Evolutionary conservation across 2,329 filamentous ascomycete species (phyloP).

Genomic region (Ceratocystis variospora): DNA sequence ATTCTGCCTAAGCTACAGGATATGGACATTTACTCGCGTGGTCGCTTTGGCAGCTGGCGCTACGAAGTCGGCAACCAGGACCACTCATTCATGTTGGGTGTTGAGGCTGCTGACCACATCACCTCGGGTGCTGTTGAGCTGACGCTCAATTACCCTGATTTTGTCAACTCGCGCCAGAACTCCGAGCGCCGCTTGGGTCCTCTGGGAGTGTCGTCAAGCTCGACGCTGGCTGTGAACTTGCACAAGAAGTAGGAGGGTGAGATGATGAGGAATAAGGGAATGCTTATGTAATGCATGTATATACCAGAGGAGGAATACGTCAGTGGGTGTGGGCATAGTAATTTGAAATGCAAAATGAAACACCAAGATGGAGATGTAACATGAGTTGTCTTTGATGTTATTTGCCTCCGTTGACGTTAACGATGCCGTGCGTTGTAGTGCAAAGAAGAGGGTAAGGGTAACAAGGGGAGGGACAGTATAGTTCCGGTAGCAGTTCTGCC

Average conservation of each 20-base stretch:
- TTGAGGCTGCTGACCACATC: constrained; percentile 84
- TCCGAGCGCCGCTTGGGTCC: constrained; percentile 42
- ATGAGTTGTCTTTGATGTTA: too few species aligned
- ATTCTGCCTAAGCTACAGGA: constrained; percentile 85
- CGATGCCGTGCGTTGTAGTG: too few species aligned
- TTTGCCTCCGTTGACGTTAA: too few species aligned
- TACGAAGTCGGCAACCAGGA: constrained; percentile 97
- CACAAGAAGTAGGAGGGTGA: constrained; percentile 10
- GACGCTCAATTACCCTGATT: constrained; percentile 92
- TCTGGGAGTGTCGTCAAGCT: constrained; percentile 10
- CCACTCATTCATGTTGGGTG: constrained; percentile 94
- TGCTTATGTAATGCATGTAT: background rate
- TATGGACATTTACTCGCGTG: constrained; percentile 85
- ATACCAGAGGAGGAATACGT: background rate
- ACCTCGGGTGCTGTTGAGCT: constrained; percentile 80
- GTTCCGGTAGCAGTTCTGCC: background rate
- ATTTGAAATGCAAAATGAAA: too few species aligned
- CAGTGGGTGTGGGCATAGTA: background rate
- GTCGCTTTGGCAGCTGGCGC: constrained; percentile 93
- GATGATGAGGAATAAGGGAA: background rate
- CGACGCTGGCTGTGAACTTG: constrained; percentile 4
- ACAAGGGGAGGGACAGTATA: background rate
- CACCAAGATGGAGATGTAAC: too few species aligned
- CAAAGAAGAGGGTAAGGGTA: too few species aligned
- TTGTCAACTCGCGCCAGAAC: constrained; percentile 71